Evolutionary conservation across 1,284 basidiomycete species (phyloP), one percentile per base, ranked within the genome.

Genomic region (Rhodotorula sp.): DNA sequence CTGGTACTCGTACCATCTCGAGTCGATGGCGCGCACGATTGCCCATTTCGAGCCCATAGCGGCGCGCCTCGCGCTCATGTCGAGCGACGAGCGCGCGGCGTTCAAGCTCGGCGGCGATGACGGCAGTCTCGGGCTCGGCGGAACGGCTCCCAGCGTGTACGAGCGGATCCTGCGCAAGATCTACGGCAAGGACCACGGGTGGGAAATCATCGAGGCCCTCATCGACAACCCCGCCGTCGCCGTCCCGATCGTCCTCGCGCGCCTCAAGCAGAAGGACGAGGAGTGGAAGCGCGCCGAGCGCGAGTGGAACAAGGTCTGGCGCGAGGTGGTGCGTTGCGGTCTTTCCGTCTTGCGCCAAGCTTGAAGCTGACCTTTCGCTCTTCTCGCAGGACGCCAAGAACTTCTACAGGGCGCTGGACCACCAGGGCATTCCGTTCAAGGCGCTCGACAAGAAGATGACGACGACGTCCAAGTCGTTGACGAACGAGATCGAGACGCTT

Each of bases 231-330:
- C 97, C 0, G 88, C 87, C 60, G 89, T 94, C 58, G 90, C 96
- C 1, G 89, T 99, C 13, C 94, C 96, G 4, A 92, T 99, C 72
- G 93, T 99, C 9, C 87, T 99, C 16, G 85, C 88, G 57, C 88
- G 97, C 27, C 85, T 99, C 69, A 96, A 93, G 84, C 89, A 90
- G 80, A 97, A 97, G 82, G 92, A 97, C 81, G 94, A 98, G 77
- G 97, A 99, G 81, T 99, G 97, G 97, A 90, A 93, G 81, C 87
- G 92, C 57, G 90, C 91, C 44, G 92, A 97, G 82, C 87, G 96
- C 62, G 96, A 98, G 82, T 99, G 94, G 93, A 93, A 91, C 83
- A 89, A 92, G 76, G 94, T 95, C 41, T 99, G 97, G 97, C 87
- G 93, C 67, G 96, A 98, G 81, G 91, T 97, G 57, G 96, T 78